These are phyloP conservation scores for Narthecium ossifragum DNA, from an alignment of 106 monocot genomes.

Conservation along the genomic window DNA sequence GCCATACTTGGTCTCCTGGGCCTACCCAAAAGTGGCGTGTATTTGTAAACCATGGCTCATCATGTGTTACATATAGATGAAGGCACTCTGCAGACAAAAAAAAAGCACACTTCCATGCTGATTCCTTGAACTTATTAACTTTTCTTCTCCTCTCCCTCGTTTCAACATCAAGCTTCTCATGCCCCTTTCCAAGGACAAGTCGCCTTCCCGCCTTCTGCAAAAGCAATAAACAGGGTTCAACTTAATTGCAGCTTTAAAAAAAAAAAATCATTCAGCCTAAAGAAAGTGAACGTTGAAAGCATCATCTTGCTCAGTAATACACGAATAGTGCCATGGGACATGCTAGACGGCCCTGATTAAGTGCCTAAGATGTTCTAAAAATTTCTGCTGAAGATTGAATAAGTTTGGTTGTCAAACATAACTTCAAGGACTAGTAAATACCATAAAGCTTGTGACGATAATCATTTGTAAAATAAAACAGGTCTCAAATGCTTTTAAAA, in stretches of 20 bases:
- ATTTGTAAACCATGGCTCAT: constrained; percentile 85
- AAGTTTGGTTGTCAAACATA: too few relatives aligned
- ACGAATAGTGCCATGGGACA: too few relatives aligned
- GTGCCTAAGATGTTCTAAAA: too few relatives aligned
- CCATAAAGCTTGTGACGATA: too few relatives aligned
- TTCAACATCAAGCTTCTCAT: constrained; percentile 38
- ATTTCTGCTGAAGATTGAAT: too few relatives aligned
- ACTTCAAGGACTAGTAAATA: too few relatives aligned
- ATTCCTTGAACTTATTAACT: constrained; percentile 88
- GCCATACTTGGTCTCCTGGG: constrained; percentile 87
- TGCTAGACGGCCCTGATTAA: too few relatives aligned
- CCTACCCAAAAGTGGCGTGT: constrained; percentile 84
- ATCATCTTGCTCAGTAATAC: too few relatives aligned
- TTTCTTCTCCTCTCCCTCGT: constrained; percentile 51
- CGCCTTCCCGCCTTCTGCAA: constrained; percentile 47
- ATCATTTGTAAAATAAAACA: too few relatives aligned
- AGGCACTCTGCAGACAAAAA: constrained; percentile 71
- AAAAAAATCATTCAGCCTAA: background rate
- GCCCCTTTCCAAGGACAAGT: constrained; percentile 42
- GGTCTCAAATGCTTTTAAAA: too few relatives aligned
- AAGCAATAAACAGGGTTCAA: constrained; percentile 3
- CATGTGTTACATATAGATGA: constrained; percentile 64
- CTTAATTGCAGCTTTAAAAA: background rate
- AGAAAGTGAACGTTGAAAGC: too few relatives aligned
- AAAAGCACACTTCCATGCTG: constrained; percentile 87